A percentile compares a stretch with the other conserved stretches of the same genome.
phyloP scores from a whole-genome alignment of 371 early-diverging fungal species.

The Syncephalastrum sp. region DNA sequence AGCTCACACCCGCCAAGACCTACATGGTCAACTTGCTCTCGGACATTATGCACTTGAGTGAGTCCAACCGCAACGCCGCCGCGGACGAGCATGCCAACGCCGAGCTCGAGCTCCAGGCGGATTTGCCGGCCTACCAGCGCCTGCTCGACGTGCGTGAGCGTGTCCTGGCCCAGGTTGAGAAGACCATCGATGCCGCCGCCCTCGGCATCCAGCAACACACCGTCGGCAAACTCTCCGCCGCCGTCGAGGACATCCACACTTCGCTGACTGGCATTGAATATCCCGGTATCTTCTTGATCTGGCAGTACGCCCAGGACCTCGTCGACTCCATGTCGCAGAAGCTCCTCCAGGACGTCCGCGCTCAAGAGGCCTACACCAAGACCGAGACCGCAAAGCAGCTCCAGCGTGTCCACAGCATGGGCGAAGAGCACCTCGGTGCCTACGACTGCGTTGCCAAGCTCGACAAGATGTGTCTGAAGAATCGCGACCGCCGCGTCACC shows the following conservation, averaged over 20 bases:
- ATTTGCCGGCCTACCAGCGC: conserved; percentile 56
- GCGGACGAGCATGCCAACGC: conserved; percentile 34
- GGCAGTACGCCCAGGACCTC: conserved; percentile 84
- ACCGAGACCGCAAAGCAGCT: conserved; percentile 61
- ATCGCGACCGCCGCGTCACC: conserved; percentile 41
- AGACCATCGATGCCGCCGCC: conserved; percentile 66
- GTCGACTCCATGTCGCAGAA: conserved; percentile 66
- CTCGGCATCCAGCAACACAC: conserved; percentile 53
- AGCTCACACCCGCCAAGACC: conserved; percentile 91
- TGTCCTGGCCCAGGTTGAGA: conserved; percentile 66
- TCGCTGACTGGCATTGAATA: conserved; percentile 72
- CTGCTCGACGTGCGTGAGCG: conserved; percentile 53
- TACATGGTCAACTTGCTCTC: conserved; percentile 80
- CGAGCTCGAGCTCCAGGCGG: conserved; percentile 47
- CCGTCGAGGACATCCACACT: conserved; percentile 64
- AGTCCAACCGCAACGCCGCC: conserved; percentile 53
- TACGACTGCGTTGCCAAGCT: conserved; percentile 42
- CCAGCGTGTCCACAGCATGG: conserved; percentile 63
- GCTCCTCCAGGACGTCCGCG: conserved; percentile 59
- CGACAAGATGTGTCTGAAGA: conserved; percentile 48
- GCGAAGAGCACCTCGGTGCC: conserved; percentile 50
- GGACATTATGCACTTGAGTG: conserved; percentile 62
- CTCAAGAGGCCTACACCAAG: conserved; percentile 69
- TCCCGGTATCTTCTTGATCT: conserved; percentile 77
- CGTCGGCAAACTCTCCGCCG: conserved; percentile 47